These are phyloP conservation scores for Botrytis elliptica DNA, from an alignment of 2,329 filamentous ascomycete species.

Conservation along the genomic window DNA sequence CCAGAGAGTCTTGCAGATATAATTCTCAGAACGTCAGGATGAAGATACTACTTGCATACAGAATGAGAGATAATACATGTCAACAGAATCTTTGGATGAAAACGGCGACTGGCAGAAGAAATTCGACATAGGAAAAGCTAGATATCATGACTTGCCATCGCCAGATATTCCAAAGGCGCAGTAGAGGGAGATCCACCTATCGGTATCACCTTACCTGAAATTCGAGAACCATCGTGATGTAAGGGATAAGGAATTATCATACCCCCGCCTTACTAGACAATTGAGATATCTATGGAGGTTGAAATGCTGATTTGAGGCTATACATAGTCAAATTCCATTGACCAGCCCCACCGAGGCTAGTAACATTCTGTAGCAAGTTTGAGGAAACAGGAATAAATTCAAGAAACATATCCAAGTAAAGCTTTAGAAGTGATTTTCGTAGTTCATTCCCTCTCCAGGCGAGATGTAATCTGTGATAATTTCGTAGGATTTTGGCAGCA, in stretches of 20 bases:
- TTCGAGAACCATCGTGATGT: constrained; percentile 29
- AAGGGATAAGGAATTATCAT: constrained; percentile 30
- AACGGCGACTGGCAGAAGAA: constrained; percentile 19
- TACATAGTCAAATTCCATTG: constrained; percentile 22
- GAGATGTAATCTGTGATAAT: background rate
- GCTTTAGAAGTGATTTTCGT: background rate
- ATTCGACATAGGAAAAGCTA: constrained; percentile 21
- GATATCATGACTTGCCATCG: constrained; percentile 26
- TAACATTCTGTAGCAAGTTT: background rate
- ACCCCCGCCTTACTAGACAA: constrained; percentile 17
- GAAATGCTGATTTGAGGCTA: constrained; percentile 20
- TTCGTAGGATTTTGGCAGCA: background rate
- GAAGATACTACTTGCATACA: constrained; percentile 23
- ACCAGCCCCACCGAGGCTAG: constrained; percentile 23
- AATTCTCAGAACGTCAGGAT: constrained; percentile 13
- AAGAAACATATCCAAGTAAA: background rate
- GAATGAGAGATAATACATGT: constrained; percentile 16
- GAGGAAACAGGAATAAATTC: background rate
- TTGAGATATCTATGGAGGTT: constrained; percentile 19
- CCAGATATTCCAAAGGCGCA: constrained; percentile 31
- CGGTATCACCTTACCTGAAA: constrained; percentile 33
- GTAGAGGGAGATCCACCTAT: constrained; percentile 30
- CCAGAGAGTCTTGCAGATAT: constrained; percentile 21
- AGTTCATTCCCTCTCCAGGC: background rate
- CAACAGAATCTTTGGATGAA: constrained; percentile 21